Evolutionary conservation across 2,329 filamentous ascomycete genomes (phyloP).

Genomic region (Sarocladium brachiariae): DNA sequence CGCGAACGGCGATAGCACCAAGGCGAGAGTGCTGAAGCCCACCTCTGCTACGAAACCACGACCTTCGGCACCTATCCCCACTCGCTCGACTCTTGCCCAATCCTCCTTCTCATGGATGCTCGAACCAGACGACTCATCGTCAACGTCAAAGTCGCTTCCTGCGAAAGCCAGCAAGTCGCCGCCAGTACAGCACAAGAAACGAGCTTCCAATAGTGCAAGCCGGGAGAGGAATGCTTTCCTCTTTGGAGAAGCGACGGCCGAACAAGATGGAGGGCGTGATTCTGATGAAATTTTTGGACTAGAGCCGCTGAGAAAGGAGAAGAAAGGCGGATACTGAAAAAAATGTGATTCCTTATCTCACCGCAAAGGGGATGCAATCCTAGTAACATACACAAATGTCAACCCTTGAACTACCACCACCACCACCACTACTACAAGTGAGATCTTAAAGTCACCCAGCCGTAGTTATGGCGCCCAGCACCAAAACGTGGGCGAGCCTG

Average conservation of each 20-base stretch:
- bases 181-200: slow-evolving; percentile 31
- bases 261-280: slow-evolving; percentile 25
- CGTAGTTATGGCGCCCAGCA: too few relatives aligned
- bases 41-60: slow-evolving; percentile 11
- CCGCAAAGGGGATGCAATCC: neutral
- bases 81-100: slow-evolving; percentile 61
- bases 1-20: neutral
- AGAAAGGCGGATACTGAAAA: slow-evolving; percentile 10
- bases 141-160: slow-evolving; percentile 15
- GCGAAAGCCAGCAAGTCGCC: slow-evolving; percentile 23
- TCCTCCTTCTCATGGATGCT: slow-evolving; percentile 79
- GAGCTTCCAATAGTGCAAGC: slow-evolving; percentile 35
- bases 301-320: slow-evolving; percentile 36
- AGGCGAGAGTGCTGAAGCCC: slow-evolving; percentile 1
- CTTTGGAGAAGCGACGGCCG: slow-evolving; percentile 46
- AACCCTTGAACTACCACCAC: too few relatives aligned
- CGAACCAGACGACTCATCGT: slow-evolving; percentile 41
- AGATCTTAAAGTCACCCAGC: too few relatives aligned
- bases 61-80: slow-evolving; percentile 40
- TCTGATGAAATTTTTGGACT: slow-evolving; percentile 49
- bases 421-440: too few relatives aligned
- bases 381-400: too few relatives aligned
- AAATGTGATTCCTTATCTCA: neutral
- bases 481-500: too few relatives aligned
- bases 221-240: slow-evolving; percentile 53